Evolutionary conservation across 257 asterid genomes (phyloP).

Genomic region (Linaria vulgaris): DNA sequence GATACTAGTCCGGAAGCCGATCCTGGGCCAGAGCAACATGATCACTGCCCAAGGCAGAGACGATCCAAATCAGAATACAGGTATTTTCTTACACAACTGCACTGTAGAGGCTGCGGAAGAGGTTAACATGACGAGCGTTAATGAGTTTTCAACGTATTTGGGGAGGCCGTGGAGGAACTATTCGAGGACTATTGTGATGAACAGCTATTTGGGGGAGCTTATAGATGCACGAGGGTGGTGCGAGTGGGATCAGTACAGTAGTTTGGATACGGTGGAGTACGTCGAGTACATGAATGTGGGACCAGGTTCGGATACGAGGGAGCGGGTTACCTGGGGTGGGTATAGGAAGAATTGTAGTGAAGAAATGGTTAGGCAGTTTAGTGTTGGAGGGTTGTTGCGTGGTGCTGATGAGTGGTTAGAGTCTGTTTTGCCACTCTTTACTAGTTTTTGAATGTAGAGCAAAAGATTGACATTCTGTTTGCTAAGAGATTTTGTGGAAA

Average conservation of each 20-base stretch:
- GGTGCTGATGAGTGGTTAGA: slow-evolving; percentile 54
- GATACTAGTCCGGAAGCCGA: slow-evolving; percentile 56
- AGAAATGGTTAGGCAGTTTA: slow-evolving; percentile 47
- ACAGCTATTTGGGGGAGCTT: slow-evolving; percentile 59
- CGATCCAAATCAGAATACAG: slow-evolving; percentile 69
- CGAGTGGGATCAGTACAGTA: slow-evolving; percentile 51
- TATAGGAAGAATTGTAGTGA: slow-evolving; percentile 44
- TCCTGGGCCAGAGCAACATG: slow-evolving; percentile 57
- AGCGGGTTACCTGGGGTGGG: slow-evolving; percentile 55
- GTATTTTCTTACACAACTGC: slow-evolving; percentile 58
- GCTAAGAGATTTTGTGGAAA: too few species aligned
- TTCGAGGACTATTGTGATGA: slow-evolving; percentile 52
- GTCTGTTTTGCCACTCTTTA: slow-evolving; percentile 36
- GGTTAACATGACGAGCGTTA: slow-evolving; percentile 32
- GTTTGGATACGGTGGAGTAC: slow-evolving; percentile 52
- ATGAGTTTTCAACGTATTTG: slow-evolving; percentile 42
- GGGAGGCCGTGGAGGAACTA: slow-evolving; percentile 85
- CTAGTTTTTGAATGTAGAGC: neutral
- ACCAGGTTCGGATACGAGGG: slow-evolving; percentile 53
- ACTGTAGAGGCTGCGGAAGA: slow-evolving; percentile 49
- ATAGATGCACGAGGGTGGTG: slow-evolving; percentile 64
- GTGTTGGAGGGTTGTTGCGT: slow-evolving; percentile 47
- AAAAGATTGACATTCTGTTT: neutral
- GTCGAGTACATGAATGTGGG: slow-evolving; percentile 64
- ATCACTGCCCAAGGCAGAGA: slow-evolving; percentile 79